Base-by-base conservation (phyloP, 2,329 filamentous ascomycete genomes). In the Aspergillus aculeatinus region DNA sequence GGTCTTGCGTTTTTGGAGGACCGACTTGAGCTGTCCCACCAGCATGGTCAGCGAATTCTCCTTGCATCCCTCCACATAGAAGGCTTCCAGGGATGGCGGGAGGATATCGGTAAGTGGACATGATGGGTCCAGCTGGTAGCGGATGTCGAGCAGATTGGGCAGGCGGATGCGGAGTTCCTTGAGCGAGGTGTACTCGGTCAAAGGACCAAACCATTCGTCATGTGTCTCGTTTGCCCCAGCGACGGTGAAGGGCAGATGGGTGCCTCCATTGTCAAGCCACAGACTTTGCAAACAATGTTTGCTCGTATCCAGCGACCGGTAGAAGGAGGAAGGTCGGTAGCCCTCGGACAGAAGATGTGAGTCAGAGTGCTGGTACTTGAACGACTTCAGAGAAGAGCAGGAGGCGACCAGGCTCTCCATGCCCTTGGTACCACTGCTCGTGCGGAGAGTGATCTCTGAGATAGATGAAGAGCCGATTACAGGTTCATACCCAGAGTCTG, bases 301-400 rank as follows among this genome's bases (percentile, higher is more conserved):
- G 47, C 67, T 71, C 14, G 52, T 56, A 4, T 65, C 49, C 23
- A 73, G 60, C 9, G 70, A 69, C 31, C 54, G 60, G 55, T 65
- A 57, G 51, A 73, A 72, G 1, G 68, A 67, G 1, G 65, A 59
- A 1, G 70, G 71, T 33, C 64, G 67, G 56, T 68, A 73, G 4
- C 68, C 70, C 47, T 67, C 64, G 0, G 69, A 64, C 2, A 64
- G 60, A 6, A 70, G 47, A n/a, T 70, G 67, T 2, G 64, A 63
- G 50, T 73, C 70, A 1, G 70, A 71, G 58, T 73, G 71, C 48
- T 73, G 71, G 29, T 73, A 72, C 52, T 72, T 73, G 58, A 73
- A 72, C 0, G 68, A 69, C 4, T 59, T 63, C 16, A 73, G 55
- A 1, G 63, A 58, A 7, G 65, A 51, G 57, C 71, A 72, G 3